Conservation (phyloP, 495 filamentous ascomycete species). For the Talaromyces borbonicus region DNA sequence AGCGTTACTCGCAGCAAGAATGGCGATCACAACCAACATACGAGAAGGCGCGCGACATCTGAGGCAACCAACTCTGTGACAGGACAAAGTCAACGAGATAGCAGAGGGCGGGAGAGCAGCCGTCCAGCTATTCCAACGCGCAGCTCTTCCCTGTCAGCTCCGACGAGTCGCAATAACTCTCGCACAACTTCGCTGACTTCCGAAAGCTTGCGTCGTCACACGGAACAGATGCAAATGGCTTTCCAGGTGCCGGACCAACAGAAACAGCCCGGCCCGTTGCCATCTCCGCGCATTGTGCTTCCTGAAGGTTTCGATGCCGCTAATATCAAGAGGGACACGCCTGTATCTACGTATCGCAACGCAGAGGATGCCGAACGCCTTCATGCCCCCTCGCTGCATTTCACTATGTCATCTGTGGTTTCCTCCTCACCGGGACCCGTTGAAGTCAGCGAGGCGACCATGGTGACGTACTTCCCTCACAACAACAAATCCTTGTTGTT, state of each 20-base stretch:
- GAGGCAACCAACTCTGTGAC: constrained; percentile 22
- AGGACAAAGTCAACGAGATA: constrained; percentile 8
- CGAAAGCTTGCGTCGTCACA: constrained; percentile 54
- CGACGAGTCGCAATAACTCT: constrained; percentile 58
- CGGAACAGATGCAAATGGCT: constrained; percentile 22
- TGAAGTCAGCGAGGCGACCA: constrained; percentile 64
- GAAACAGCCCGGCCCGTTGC: constrained; percentile 8
- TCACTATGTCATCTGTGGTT: constrained; percentile 37
- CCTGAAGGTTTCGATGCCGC: constrained; percentile 10
- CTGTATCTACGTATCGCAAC: neutral
- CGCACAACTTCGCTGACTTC: constrained; percentile 57
- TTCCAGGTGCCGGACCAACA: constrained; percentile 21
- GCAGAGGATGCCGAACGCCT: constrained; percentile 26
- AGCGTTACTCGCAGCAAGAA: constrained; percentile 22
- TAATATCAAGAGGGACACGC: neutral
- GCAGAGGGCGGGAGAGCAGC: constrained; percentile 17
- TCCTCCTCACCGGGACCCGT: constrained; percentile 41
- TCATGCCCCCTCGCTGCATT: constrained; percentile 36
- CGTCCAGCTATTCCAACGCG: constrained; percentile 51
- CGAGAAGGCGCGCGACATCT: constrained; percentile 28
- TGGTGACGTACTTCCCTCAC: constrained; percentile 75
- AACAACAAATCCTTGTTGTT: constrained; percentile 75
- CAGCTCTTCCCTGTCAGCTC: constrained; percentile 60
- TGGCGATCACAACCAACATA: constrained; percentile 24
- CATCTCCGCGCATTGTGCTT: constrained; percentile 9